Evolutionary conservation across 495 filamentous ascomycete genomes (phyloP), one percentile per base, ranked within the genome.

Genomic region (Penicillium antarcticum): DNA sequence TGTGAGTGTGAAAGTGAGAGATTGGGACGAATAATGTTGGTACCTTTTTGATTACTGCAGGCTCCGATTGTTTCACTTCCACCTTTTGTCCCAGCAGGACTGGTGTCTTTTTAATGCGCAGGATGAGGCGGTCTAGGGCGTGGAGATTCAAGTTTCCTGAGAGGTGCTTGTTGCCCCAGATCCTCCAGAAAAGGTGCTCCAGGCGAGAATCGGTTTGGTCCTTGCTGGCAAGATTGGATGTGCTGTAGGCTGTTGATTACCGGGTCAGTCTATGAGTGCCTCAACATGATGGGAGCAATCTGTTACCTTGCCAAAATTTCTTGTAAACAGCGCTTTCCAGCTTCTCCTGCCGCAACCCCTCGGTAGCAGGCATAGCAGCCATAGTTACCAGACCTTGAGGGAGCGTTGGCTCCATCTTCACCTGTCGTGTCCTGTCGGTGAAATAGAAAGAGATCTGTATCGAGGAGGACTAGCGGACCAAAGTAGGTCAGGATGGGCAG

Each of bases 151-250:
- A 44, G 0, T 55, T 58, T 9, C 45, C 35, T 10, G 46, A 57
- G 8, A 79, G 52, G 8, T 38, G 47, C 7, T 65, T 45, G 16
- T 59, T 75, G 42, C 72, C 58, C 74, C 72, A 78, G 32, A 81
- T 74, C 35, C 78, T 65, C 79, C 78, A 80, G 53, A 81, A 80
- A 41, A 80, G 66, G 51, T 79, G 77, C 48, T 79, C 76, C 13
- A 82, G 60, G 53, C 79, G 60, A 45, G 55, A 50, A 13, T 76
- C 77, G 4, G 64, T 61, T 19, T 74, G 66, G 37, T 68, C 64
- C 17, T 53, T 66, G 52, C 42, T 78, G 57, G 33, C 68, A 61
- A 32, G 64, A 48, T 19, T 66, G 53, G 56, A 73, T 7, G 66
- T 64, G 41, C 58, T 62, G 50, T 76, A 80, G 3, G 71, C 78